These are phyloP conservation scores for Maudiozyma bulderi DNA, from an alignment of 805 yeast genomes.

Conservation along the genomic window DNA sequence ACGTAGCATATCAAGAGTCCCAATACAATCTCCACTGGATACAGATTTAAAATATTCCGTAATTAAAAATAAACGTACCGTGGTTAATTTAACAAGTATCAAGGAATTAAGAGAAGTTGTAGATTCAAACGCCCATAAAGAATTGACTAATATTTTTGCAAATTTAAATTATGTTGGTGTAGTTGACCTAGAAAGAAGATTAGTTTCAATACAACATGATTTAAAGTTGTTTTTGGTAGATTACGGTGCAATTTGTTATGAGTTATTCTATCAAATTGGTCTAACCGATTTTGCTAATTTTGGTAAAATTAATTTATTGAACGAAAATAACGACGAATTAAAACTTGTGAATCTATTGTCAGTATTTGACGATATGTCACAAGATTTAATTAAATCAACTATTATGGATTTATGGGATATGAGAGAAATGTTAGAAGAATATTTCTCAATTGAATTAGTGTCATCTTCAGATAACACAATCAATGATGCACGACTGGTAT, in stretches of 20 bases:
- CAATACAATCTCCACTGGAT: background rate
- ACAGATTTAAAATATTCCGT: conserved; percentile 8
- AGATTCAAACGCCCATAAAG: conserved; percentile 36
- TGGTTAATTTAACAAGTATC: conserved; percentile 51
- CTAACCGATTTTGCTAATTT: conserved; percentile 72
- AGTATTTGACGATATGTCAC: conserved; percentile 12
- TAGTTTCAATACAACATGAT: conserved; percentile 79
- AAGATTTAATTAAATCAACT: conserved; percentile 19
- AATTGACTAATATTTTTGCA: conserved; percentile 57
- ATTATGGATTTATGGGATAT: conserved; percentile 33
- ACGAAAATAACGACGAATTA: conserved; percentile 6
- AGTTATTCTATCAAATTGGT: conserved; percentile 74
- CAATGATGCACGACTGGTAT: conserved; percentile 30
- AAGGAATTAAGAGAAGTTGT: conserved; percentile 44
- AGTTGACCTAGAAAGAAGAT: conserved; percentile 58
- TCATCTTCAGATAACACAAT: conserved; percentile 20
- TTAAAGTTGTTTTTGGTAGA: conserved; percentile 71
- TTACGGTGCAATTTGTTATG: conserved; percentile 57
- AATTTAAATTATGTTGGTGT: conserved; percentile 72
- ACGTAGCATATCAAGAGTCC: background rate
- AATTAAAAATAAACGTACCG: conserved; percentile 25
- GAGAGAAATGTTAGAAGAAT: conserved; percentile 74
- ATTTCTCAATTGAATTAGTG: conserved; percentile 48
- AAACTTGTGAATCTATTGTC: conserved; percentile 12
- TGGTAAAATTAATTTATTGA: conserved; percentile 44